Percentiles rank a stretch among this genome's conserved stretches.
These are phyloP conservation scores for Coix lacrymajobi DNA, from an alignment of 176 grass and related monocot genomes.

Conservation along the genomic window DNA sequence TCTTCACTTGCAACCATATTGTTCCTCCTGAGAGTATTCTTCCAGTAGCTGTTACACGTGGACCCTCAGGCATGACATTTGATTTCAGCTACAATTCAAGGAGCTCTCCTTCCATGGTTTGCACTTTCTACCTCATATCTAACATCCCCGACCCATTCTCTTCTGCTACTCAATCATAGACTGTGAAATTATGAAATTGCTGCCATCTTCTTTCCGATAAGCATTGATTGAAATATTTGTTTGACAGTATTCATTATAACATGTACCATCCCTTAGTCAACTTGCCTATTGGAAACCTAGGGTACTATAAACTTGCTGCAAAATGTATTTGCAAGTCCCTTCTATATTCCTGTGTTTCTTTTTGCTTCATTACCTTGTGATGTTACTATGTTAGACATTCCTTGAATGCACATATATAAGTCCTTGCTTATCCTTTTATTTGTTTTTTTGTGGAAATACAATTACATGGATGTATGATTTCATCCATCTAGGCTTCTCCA, in stretches of 20 bases:
- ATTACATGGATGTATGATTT: neutral
- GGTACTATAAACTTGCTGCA: neutral
- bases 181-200: neutral
- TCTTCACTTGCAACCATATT: conserved; percentile 93
- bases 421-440: neutral
- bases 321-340: neutral
- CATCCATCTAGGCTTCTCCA: neutral
- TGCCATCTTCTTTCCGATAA: neutral
- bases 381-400: neutral
- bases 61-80: conserved; percentile 88
- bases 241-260: neutral
- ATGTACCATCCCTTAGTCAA: neutral
- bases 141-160: neutral
- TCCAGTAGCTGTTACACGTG: conserved; percentile 74
- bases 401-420: neutral
- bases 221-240: neutral
- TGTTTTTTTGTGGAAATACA: neutral
- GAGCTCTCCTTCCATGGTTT: conserved; percentile 69
- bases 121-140: neutral
- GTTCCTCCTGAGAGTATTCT: conserved; percentile 88
- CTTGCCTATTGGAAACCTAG: neutral
- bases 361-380: neutral
- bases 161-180: neutral
- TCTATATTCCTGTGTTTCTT: neutral
- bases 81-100: conserved; percentile 96